Evolutionary conservation across 352 stramenopile species (phyloP).

Genomic region (Globisporangium acanthophoron): DNA sequence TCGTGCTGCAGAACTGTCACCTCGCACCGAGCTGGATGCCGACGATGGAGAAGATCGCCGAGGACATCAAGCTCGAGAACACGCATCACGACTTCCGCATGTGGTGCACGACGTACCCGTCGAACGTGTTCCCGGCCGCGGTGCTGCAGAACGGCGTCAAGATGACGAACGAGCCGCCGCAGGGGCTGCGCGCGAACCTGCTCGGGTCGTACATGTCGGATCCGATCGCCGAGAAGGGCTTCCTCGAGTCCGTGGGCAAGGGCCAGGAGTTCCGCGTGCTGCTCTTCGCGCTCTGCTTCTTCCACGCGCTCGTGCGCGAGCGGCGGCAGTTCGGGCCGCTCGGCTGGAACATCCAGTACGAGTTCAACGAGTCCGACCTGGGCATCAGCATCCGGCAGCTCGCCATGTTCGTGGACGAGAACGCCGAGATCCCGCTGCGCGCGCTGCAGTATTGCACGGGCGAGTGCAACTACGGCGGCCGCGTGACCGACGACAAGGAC

Average conservation of each 20-base stretch:
- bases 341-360: conserved; percentile 96
- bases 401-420: conserved; percentile 90
- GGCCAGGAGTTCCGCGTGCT: conserved; percentile 82
- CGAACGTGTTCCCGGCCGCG: conserved; percentile 89
- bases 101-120: conserved; percentile 94
- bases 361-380: conserved; percentile 94
- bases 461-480: conserved; percentile 82
- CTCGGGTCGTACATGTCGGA: conserved; percentile 90
- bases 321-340: conserved; percentile 90
- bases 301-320: conserved; percentile 92
- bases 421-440: conserved; percentile 79
- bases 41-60: conserved; percentile 90
- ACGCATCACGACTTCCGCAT: conserved; percentile 88
- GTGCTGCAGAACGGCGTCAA: conserved; percentile 96
- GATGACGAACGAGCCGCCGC: conserved; percentile 94
- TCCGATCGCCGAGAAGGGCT: conserved; percentile 85
- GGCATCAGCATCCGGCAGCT: conserved; percentile 90
- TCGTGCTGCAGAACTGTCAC: conserved; percentile 91
- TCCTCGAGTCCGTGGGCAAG: conserved; percentile 81
- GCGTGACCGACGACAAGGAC: conserved; percentile 86
- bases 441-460: conserved; percentile 78
- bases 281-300: conserved; percentile 89
- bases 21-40: conserved; percentile 92
- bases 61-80: conserved; percentile 76
- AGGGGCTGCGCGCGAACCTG: conserved; percentile 89